Evolutionary conservation across 169 alveolate genomes (phyloP).

Genomic region (Plasmodium ovale): DNA sequence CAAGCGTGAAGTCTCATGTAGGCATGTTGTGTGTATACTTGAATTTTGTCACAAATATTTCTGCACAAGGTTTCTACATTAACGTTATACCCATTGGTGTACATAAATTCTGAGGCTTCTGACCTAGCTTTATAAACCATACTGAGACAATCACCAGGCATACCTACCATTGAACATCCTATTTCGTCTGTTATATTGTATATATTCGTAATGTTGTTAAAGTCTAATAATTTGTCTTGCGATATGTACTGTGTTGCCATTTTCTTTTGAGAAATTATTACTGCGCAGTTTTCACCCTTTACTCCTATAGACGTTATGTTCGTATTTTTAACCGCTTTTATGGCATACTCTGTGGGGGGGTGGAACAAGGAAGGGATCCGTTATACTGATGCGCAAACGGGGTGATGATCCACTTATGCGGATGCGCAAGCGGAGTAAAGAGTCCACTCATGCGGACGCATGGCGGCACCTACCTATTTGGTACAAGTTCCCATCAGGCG

Average conservation of each 20-base stretch:
- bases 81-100: conserved; percentile 93
- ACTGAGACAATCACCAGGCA: conserved; percentile 92
- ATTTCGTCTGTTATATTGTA: conserved; percentile 87
- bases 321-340: conserved; percentile 97
- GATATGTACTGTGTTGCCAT: conserved; percentile 90
- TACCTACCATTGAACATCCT: conserved; percentile 86
- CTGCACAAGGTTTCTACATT: conserved; percentile 94
- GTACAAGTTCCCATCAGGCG: conserved; percentile 98
- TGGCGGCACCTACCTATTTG: conserved; percentile 90
- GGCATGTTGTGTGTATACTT: conserved; percentile 96
- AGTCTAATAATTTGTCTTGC: conserved; percentile 88
- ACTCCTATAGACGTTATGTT: conserved; percentile 97
- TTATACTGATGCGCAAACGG: neutral
- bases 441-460: neutral
- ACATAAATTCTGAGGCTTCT: conserved; percentile 92
- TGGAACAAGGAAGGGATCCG: neutral
- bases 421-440: neutral
- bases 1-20: conserved; percentile 95
- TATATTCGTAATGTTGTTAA: conserved; percentile 83
- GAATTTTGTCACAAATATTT: conserved; percentile 93
- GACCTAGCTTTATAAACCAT: conserved; percentile 91
- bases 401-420: neutral
- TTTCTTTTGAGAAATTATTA: conserved; percentile 95
- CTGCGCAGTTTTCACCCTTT: conserved; percentile 96
- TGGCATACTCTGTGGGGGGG: conserved; percentile 93